Base-by-base conservation (phyloP, 139 green algal genomes). In the Chlamydomonas sp. region DNA sequence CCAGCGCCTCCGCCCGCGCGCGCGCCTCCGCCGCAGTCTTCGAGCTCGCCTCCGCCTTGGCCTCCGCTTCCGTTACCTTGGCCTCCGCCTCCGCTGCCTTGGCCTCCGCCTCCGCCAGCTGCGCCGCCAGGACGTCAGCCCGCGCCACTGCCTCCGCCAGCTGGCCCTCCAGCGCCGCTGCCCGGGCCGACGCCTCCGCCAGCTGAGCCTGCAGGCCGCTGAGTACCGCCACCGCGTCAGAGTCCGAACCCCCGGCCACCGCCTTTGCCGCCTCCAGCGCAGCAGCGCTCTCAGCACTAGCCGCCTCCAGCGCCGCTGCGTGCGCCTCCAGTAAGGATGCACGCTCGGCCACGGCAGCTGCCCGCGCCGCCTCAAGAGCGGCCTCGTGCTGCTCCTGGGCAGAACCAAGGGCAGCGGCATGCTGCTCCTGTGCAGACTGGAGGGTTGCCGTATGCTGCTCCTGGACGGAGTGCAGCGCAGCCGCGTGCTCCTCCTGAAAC, bases 151-250 rank as follows among this genome's bases (percentile, higher is more conserved):
- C 79, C 49, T 58, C 31, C 67, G 58, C 64, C 15, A 63, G 57
- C 57, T 78, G 67, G 14, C 57, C 68, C 58, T 63, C 72, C 72
- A 49, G 57, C 68, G 80, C 63, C 67, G 69, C 71, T 4, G 18
- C 59, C 59, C 7, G 5, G 12, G 12, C 12, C 6, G 58, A 8
- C 16, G 66, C 71, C 0, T 61, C 59, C 8, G 81, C 78, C 61
- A 89, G 78, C 78, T 90, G 61, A 14, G 31, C 14, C 86, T 90
- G 86, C 71, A 90, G 17, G 12, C 68, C 78, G 6, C 78, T 59
- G 67, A 85, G 5, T 57, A 74, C 60, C 10, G 66, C 67, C 59
- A 79, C 77, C 6, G 63, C 15, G 14, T 49, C 31, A 49, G 31
- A 49, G 31, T 49, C 31, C 31, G 31, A 49, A 49, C 31, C 31